Base-by-base conservation (phyloP, 1,139 yeast genomes). In the Nakaseomyces nivariensis region DNA sequence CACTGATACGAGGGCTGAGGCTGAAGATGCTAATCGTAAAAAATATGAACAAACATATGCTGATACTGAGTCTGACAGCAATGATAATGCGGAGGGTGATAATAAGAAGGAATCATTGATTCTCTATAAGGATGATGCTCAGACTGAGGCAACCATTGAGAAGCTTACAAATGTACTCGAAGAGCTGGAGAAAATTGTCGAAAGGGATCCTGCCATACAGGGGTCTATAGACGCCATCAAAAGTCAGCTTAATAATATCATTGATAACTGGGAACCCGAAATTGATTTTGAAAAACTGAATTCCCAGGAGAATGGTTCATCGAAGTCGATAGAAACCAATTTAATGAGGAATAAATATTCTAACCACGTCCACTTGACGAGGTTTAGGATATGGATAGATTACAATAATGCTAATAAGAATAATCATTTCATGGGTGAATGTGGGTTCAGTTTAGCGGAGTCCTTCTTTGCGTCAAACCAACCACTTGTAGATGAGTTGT, bases 401-500 rank as follows among this genome's bases (percentile, higher is more conserved):
- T 45, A 49, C 47, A 47, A 54, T 33, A 48, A 51, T 46, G 43
- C 41, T 38, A 31, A 36, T 9, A 48, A 47, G 27, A 41, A 38
- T 37, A 41, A 41, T 11, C 44, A 41, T 29, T 41, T 41, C 34
- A 41, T 41, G 44, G 32, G 47, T 41, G 43, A 50, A 41, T 47
- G 38, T 26, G 44, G 44, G 13, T 41, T 41, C 25, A 27, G 34
- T 27, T 37, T 29, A 13, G 22, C 43, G 9, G 47, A 51, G 11
- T 45, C 48, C 31, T 41, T 51, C 7, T 46, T 48, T 27, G 48
- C 56, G 24, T 45, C 54, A 7, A 52, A 54, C 26, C 53, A 56
- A 29, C 65, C 66, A 1, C 45, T 63, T 29, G 54, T 64, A 11
- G 67, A 63, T 48, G 63, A 58, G 33, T 37, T 58, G 33, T 60